Evolutionary conservation across 495 filamentous ascomycete species (phyloP), one percentile per base, ranked within the genome.

Genomic region (Penicillium verhagenii): DNA sequence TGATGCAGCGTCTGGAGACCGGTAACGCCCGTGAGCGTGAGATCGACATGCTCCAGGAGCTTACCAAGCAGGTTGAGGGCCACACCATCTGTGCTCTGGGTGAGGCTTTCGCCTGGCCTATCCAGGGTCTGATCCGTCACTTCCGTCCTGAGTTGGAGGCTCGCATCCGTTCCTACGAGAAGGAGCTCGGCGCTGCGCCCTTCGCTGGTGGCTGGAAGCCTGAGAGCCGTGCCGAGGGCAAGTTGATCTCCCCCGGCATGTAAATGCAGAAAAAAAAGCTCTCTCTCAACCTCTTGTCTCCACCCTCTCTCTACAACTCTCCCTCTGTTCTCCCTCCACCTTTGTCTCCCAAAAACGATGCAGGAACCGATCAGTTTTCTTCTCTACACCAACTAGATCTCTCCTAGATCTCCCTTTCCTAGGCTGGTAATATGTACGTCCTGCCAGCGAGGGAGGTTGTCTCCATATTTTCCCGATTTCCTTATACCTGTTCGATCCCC

Each of bases 1-100:
- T 98, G 71, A 98, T 98, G 94, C 77, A 88, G 71, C 86, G 94
- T 47, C 92, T 98, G 63, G 90, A 96, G 80, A 88, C 86, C 71
- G 94, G 94, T 50, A 82, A 89, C 67, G 94, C 88, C 48, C 83
- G 90, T 47, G 86, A 86, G 69, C 78, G 94, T 37, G 94, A 98
- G 75, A 98, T 98, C 70, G 94, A 98, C 72, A 98, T 98, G 94
- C 82, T 98, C 56, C 94, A 97, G 78, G 94, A 98, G 79, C 76
- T 98, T 55, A 98, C 94, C 50, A 97, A 97, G 81, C 95, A 97
- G 77, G 94, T 98, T 47, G 94, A 98, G 78, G 94, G 94, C 14
- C 94, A 97, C 77, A 96, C 94, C 13, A 98, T 98, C 58, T 98
- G 94, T 75, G 94, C 94, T 70, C 78, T 98, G 54, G 94, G 94